phyloP scores from a whole-genome alignment of 192 early-diverging fungal genomes.

The Coemansia sp. region DNA sequence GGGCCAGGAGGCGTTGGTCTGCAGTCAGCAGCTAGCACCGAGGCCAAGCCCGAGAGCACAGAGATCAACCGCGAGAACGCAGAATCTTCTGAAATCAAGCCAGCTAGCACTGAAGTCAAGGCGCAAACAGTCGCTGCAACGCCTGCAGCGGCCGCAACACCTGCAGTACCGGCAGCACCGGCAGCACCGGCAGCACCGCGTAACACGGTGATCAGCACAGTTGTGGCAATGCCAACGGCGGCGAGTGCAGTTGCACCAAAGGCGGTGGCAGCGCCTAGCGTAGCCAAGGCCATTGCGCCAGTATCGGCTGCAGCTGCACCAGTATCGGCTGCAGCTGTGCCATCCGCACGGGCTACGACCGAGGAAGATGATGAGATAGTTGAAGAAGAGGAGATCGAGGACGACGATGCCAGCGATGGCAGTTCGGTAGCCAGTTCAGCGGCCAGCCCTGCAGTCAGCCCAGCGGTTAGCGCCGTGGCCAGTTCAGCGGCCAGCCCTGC shows the following conservation, averaged over 20 bases:
- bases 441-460: background rate
- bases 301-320: background rate
- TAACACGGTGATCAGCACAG: slow-evolving; percentile 25
- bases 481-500: background rate
- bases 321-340: background rate
- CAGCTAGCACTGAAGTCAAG: background rate
- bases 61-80: background rate
- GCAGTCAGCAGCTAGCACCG: background rate
- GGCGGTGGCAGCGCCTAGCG: background rate
- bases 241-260: slow-evolving; percentile 1
- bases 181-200: background rate
- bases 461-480: background rate
- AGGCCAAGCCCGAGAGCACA: background rate
- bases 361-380: slow-evolving; percentile 7
- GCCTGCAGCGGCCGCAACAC: too few species aligned
- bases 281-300: too few species aligned
- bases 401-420: slow-evolving; percentile 2
- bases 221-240: slow-evolving; percentile 21
- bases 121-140: background rate
- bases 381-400: slow-evolving; percentile 29
- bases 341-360: background rate
- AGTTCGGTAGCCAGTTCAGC: background rate
- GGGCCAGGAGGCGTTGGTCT: slow-evolving; percentile 3
- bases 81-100: background rate
- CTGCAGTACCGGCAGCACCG: too few species aligned